Base-by-base conservation (phyloP, 257 asterid species). In the Agastache rugosa region DNA sequence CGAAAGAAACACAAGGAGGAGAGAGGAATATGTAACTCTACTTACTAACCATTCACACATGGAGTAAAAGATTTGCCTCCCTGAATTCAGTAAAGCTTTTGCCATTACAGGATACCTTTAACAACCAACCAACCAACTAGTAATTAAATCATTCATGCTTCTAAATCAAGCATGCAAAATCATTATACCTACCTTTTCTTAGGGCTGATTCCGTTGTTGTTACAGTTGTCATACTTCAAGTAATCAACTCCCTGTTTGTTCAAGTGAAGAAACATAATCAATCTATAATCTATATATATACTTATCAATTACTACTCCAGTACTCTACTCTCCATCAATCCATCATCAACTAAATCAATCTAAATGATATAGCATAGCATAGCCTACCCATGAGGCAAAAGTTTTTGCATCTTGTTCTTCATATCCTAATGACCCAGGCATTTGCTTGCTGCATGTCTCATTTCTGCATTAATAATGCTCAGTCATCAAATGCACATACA, bases 161-260 rank as follows among this genome's bases (percentile, higher is more conserved):
- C 50, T 35, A 16, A 56, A 22, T 2, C 34, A 45, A 47, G 2
- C 67, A 16, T 9, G 39, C 15, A 19, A 59, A 22, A 39, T 47
- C 6, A 16, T 27, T 1, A 25, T 35, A 35, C 8, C 8, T 78
- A 88, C 95, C 97, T 85, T 7, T 87, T 82, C 82, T 84, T 90
- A 7, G 93, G 75, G 75, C 86, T 80, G 54, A 63, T 72, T 14
- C 77, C 55, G 4, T 87, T 72, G 85, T 85, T 81, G 87, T 86
- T 84, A 75, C 99, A 94, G 29, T 94, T 94, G 72, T 94, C 99
- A 50, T 94, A 94, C 86, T 94, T 94, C 85, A 94, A 80, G 89
- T 94, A 94, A 85, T 94, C 98, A 19, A 92, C 82, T 16, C 89
- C 99, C 98, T 93, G 77, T 63, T 71, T 39, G 44, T 39, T 39